Evolutionary conservation across 805 yeast species (phyloP).

Genomic region (Lachancea waltii): DNA sequence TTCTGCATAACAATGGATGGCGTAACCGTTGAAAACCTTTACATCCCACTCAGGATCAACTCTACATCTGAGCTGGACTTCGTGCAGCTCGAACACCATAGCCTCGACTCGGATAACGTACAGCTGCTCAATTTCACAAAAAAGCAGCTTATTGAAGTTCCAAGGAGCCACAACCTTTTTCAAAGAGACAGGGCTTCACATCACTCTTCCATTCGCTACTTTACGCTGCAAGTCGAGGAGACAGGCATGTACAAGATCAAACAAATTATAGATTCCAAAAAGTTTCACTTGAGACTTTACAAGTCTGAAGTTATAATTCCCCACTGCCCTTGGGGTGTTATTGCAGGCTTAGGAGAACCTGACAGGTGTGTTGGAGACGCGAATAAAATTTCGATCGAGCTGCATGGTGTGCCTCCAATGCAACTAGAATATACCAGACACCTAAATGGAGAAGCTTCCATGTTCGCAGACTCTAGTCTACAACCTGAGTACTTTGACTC

Average conservation of each 20-base stretch:
- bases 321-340: constrained; percentile 67
- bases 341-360: constrained; percentile 35
- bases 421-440: constrained; percentile 49
- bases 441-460: constrained; percentile 29
- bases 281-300: constrained; percentile 52
- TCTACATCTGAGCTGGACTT: constrained; percentile 66
- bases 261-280: constrained; percentile 61
- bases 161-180: constrained; percentile 13
- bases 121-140: constrained; percentile 48
- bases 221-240: constrained; percentile 55
- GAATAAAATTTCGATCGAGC: constrained; percentile 47
- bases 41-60: constrained; percentile 71
- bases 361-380: constrained; percentile 60
- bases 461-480: constrained; percentile 37
- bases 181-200: constrained; percentile 14
- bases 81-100: constrained; percentile 57
- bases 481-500: constrained; percentile 48
- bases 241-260: constrained; percentile 76
- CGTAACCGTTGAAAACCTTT: constrained; percentile 23
- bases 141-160: constrained; percentile 43
- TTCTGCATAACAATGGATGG: constrained; percentile 50
- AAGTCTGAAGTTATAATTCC: constrained; percentile 62
- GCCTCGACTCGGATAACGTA: constrained; percentile 46
- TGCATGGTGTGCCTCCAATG: constrained; percentile 76
- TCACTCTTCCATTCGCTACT: constrained; percentile 38